Evolutionary conservation across 73 alveolate genomes (phyloP).

Genomic region (Uronychia setigera): DNA sequence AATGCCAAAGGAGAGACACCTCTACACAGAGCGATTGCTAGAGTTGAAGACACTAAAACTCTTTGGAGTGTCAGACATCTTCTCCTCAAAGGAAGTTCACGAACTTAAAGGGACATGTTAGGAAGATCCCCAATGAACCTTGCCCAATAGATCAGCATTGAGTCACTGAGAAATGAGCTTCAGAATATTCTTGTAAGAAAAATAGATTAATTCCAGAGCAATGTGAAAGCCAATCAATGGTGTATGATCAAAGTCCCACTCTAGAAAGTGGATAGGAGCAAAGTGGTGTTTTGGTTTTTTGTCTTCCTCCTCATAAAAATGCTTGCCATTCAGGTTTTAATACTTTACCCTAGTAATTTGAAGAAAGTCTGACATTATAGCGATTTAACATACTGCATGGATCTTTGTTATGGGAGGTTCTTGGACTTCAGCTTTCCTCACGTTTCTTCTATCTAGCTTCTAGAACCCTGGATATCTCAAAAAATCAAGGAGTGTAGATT

Average conservation of each 20-base stretch:
- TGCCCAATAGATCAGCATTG: constrained; percentile 42
- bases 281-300: neutral
- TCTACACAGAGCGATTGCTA: constrained; percentile 75
- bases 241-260: constrained; percentile 24
- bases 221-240: neutral
- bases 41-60: constrained; percentile 54
- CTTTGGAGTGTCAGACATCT: constrained; percentile 74
- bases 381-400: too few relatives aligned
- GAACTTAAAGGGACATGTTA: constrained; percentile 64
- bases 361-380: too few relatives aligned
- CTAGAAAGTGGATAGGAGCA: neutral
- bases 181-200: constrained; percentile 1
- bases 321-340: neutral
- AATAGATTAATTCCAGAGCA: neutral
- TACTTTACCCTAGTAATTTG: neutral
- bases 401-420: neutral
- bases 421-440: neutral
- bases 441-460: neutral
- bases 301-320: neutral
- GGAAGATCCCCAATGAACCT: constrained; percentile 78
- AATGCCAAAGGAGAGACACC: constrained; percentile 83
- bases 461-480: constrained; percentile 58
- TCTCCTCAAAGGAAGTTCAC: constrained; percentile 78
- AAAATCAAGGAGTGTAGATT: neutral
- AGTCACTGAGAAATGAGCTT: constrained; percentile 23